Evolutionary conservation across 2,329 filamentous ascomycete species (phyloP).

Genomic region (Coniochaeta hoffmannii): DNA sequence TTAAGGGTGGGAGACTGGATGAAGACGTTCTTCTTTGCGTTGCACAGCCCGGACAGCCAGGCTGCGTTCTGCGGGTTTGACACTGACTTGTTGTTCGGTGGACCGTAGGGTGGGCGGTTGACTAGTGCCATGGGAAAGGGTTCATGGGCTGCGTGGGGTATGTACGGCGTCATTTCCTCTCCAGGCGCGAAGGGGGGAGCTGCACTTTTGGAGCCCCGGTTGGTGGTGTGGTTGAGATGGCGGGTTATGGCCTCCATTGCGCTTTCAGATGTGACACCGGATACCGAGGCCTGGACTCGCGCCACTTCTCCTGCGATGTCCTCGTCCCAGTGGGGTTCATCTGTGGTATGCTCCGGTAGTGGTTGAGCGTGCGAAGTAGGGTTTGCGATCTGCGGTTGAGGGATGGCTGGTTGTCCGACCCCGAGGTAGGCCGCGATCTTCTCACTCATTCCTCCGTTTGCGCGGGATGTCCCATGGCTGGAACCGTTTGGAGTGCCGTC

Average conservation of each 20-base stretch:
- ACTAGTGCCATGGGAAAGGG: slow-evolving; percentile 66
- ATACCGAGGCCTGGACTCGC: slow-evolving; percentile 52
- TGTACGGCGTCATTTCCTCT: slow-evolving; percentile 60
- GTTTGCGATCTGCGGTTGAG: slow-evolving; percentile 15
- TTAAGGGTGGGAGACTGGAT: slow-evolving; percentile 76
- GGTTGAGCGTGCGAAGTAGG: slow-evolving; percentile 9
- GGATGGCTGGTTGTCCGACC: slow-evolving; percentile 14
- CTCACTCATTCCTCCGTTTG: neutral
- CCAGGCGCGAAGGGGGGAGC: slow-evolving; percentile 45
- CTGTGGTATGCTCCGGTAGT: slow-evolving; percentile 48
- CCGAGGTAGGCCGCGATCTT: slow-evolving; percentile 15
- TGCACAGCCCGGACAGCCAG: slow-evolving; percentile 61
- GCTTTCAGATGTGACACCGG: slow-evolving; percentile 41
- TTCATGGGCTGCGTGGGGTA: slow-evolving; percentile 42
- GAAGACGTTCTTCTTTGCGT: slow-evolving; percentile 59
- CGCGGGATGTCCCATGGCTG: neutral
- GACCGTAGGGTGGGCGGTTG: slow-evolving; percentile 59
- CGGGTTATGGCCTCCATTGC: slow-evolving; percentile 52
- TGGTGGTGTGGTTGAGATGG: slow-evolving; percentile 57
- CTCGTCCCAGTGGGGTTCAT: slow-evolving; percentile 56
- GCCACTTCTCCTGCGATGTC: slow-evolving; percentile 53
- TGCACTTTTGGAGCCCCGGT: slow-evolving; percentile 38
- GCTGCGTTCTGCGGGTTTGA: slow-evolving; percentile 68
- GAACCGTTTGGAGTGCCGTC: neutral
- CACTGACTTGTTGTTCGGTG: slow-evolving; percentile 51